Conservation (phyloP, 176 grass and related monocot genomes). For the Cocos nucifera region DNA sequence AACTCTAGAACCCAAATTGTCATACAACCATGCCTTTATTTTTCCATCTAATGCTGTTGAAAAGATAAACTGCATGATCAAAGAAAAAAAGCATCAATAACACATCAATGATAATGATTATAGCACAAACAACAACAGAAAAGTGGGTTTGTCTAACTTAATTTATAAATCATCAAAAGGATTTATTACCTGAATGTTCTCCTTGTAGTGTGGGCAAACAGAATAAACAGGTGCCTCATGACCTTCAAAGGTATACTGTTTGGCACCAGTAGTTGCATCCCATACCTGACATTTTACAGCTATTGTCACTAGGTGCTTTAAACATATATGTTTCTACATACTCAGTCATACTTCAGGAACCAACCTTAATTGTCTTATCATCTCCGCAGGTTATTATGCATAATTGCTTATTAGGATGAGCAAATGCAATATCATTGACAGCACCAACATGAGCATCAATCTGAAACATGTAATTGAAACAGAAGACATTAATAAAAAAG, state of each 20-base stretch:
- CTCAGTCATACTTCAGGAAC: slow-evolving; percentile 9
- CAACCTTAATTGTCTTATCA: slow-evolving; percentile 95
- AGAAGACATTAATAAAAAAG: slow-evolving; percentile 18
- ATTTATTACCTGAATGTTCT: slow-evolving; percentile 13
- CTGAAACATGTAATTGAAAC: slow-evolving; percentile 33
- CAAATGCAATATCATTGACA: slow-evolving; percentile 98
- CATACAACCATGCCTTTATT: slow-evolving; percentile 16
- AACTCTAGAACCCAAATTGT: slow-evolving; percentile 10
- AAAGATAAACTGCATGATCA: slow-evolving; percentile 9
- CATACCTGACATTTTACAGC: slow-evolving; percentile 20
- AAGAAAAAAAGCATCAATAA: background rate
- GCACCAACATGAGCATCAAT: slow-evolving; percentile 96
- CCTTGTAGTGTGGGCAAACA: slow-evolving; percentile 10
- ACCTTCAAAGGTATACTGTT: background rate
- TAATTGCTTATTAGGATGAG: slow-evolving; percentile 93
- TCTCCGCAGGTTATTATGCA: slow-evolving; percentile 97
- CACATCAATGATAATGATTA: background rate
- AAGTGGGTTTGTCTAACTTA: too few relatives aligned
- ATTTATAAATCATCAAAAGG: background rate
- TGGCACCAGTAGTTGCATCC: slow-evolving; percentile 16
- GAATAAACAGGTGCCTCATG: slow-evolving; percentile 18
- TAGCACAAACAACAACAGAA: background rate
- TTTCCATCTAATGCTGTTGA: slow-evolving; percentile 18
- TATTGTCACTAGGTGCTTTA: slow-evolving; percentile 16
- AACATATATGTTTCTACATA: background rate